Evolutionary conservation across 2,329 filamentous ascomycete species (phyloP), one percentile per base, ranked within the genome.

Genomic region (Alternaria sp.): DNA sequence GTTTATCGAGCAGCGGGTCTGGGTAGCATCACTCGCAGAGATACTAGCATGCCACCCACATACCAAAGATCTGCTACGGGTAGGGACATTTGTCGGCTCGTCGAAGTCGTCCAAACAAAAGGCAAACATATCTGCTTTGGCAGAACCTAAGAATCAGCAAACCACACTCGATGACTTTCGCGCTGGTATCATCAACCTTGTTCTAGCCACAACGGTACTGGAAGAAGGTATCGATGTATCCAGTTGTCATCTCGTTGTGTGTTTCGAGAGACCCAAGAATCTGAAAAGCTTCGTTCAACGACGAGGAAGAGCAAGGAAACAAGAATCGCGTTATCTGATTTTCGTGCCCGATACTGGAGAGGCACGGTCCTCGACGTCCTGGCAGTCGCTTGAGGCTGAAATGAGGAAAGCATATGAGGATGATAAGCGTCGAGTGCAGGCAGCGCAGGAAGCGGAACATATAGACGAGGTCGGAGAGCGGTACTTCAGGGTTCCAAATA

Each of bases 321-420:
- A 82, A 49, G 75, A 83, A 11, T 90, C 88, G 1, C 83, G 83
- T 59, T 85, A 85, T 74, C 81, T 80, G 56, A 73, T 89, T 2
- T 81, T 89, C 63, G 73, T 84, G 14, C 74, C 82, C 61, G 69
- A 79, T 8, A 44, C 22, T 7, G 64, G 59, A 12, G 56, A 4
- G 67, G 75, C 34, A 70, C 81, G 42, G 56, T 68, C 26, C 65
- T 65, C 82, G 2, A 66, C 75, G 3, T 82, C 85, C 26, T 96
- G 92, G 90, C 80, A 87, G 26, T 70, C 75, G 0, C 81, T 95
- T 16, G 94, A 97, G 72, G 75, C 82, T 3, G 81, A 87, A n/a
- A 93, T 97, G 89, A 91, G 88, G 67, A 73, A 78, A 47, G 83
- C 85, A 0, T 96, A 92, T 68, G 84, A 89, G 62, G 85, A 91